Evolutionary conservation across 192 early-diverging fungal genomes (phyloP).

Genomic region (Dissophora ornata): DNA sequence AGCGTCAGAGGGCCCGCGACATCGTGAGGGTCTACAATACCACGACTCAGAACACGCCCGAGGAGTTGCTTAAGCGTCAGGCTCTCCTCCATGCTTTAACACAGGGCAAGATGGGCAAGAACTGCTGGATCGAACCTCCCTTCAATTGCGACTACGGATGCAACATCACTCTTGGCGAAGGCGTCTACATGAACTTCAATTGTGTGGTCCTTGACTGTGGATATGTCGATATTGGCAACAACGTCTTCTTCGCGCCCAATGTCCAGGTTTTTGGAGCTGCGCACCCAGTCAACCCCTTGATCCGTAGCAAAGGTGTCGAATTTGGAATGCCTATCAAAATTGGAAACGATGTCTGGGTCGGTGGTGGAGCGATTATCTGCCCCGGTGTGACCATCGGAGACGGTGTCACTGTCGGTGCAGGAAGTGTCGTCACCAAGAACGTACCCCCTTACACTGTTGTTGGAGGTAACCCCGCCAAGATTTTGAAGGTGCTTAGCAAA

Average conservation of each 20-base stretch:
- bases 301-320: constrained; percentile 54
- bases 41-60: constrained; percentile 10
- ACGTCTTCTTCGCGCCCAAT: constrained; percentile 78
- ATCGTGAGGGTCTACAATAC: constrained; percentile 32
- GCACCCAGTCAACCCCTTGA: constrained; percentile 75
- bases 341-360: constrained; percentile 90
- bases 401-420: constrained; percentile 79
- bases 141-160: constrained; percentile 82
- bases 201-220: constrained; percentile 81
- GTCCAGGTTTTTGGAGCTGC: constrained; percentile 81
- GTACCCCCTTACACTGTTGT: constrained; percentile 82
- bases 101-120: constrained; percentile 65
- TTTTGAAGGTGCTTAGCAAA: constrained; percentile 64
- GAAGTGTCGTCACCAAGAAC: constrained; percentile 90
- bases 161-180: constrained; percentile 80
- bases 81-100: constrained; percentile 29
- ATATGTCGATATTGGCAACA: constrained; percentile 78
- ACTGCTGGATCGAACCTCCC: constrained; percentile 71
- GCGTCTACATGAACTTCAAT: constrained; percentile 83
- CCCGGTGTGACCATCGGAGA: constrained; percentile 92
- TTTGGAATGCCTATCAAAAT: constrained; percentile 69
- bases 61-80: constrained; percentile 31
- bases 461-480: constrained; percentile 87
- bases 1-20: constrained; percentile 39
- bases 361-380: constrained; percentile 81